Evolutionary conservation across 78 protist species (phyloP).

Genomic region (Planoprotostelium fungivorum): DNA sequence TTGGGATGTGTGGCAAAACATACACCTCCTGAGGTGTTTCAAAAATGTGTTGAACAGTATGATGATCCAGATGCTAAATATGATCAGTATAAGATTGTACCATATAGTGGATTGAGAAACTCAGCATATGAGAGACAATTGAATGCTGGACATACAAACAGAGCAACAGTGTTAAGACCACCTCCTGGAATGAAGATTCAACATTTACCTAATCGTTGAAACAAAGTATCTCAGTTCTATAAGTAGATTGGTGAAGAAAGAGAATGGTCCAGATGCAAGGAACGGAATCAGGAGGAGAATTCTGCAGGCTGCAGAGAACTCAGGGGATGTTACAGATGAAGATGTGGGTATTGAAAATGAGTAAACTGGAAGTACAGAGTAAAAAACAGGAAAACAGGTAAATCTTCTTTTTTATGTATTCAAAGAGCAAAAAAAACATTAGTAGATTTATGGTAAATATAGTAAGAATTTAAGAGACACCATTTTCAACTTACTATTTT

Average conservation of each 20-base stretch:
- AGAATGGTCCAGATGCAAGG: constrained; percentile 1
- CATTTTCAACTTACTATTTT: background rate
- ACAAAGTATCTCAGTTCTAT: background rate
- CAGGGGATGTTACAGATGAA: constrained; percentile 1
- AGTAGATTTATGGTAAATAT: too few relatives aligned
- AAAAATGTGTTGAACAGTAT: background rate
- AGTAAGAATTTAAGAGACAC: background rate
- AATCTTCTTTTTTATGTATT: background rate
- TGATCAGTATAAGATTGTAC: background rate
- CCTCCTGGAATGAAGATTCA: background rate
- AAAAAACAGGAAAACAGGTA: background rate
- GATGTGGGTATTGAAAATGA: background rate
- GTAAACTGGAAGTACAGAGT: background rate
- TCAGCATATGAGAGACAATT: background rate
- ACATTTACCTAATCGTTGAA: background rate
- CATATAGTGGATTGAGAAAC: background rate
- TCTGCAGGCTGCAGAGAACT: constrained; percentile 2
- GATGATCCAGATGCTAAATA: constrained; percentile 1
- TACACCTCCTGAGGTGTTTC: constrained; percentile 1
- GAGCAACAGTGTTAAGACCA: background rate
- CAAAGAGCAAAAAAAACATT: background rate
- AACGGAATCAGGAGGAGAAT: background rate
- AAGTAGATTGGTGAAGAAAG: constrained; percentile 1
- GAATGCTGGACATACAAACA: constrained; percentile 1
- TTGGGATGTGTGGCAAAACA: constrained; percentile 1